Evolutionary conservation across 2,329 filamentous ascomycete genomes (phyloP), one percentile per base, ranked within the genome.

Genomic region (Sporothrix globosa): DNA sequence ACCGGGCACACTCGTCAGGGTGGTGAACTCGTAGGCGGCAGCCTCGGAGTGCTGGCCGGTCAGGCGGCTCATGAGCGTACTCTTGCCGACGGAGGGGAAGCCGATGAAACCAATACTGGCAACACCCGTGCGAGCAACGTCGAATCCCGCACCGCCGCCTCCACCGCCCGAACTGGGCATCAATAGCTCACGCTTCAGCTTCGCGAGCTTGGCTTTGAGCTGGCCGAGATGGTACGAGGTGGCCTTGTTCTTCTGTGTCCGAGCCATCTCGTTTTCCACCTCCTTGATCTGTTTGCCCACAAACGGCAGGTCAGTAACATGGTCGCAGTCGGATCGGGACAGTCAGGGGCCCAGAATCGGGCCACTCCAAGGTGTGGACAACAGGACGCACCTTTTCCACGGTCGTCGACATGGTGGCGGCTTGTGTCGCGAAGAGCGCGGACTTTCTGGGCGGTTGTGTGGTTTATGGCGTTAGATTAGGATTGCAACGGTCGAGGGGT

Each of bases 11-110:
- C 95, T 97, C 48, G 96, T 99, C 80, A 99, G 86, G 69, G 96
- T 99, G 74, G 96, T 99, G 84, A 99, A 99, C 80, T 99, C 96
- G 82, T 99, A 99, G 68, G 95, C 96, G 21, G 96, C 96, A 70
- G 90, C 95, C 85, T 99, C 96, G 2, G 95, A 98, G 80, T 99
- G 95, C 82, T 97, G 95, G 68, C 96, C 96, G 56, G 96, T 99
- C 79, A 99, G 83, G 78, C 85, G 89, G 79, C 90, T 97, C 94
- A 99, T 97, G 77, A 99, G 85, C 67, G 96, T 99, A 87, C 93
- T 97, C 84, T 99, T 99, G 73, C 96, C 96, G 73, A 99, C 96
- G 0, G 96, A 99, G 1, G 96, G 96, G 78, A 99, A 99, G 44
- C 96, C 96, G 78, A 98, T 97, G 82, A 98, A 98, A 56, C 95